Percentiles rank a stretch among this genome's conserved stretches.
Conservation (phyloP, 202 grass and related monocot genomes). For the Zizania palustris region DNA sequence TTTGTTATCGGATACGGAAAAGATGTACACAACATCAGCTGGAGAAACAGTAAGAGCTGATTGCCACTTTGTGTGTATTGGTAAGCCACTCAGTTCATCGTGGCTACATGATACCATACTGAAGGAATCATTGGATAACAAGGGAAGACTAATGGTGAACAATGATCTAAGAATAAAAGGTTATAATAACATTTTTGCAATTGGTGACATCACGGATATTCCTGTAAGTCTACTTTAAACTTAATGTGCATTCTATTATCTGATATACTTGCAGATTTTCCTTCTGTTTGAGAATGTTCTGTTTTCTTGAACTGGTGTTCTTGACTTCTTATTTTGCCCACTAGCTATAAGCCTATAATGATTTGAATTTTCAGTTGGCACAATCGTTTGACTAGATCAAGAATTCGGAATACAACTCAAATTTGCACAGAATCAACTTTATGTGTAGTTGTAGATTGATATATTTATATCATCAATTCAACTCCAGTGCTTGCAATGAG, state of each 20-base stretch:
- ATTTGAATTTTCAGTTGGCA: neutral
- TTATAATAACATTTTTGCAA: slow-evolving; percentile 64
- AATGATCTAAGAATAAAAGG: slow-evolving; percentile 72
- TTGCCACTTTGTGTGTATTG: slow-evolving; percentile 83
- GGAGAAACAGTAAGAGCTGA: slow-evolving; percentile 70
- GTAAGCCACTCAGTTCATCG: slow-evolving; percentile 63
- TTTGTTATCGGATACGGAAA: slow-evolving; percentile 45
- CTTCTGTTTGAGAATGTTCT: neutral
- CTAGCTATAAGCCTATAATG: neutral
- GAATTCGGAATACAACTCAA: neutral
- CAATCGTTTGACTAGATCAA: neutral
- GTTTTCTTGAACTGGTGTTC: neutral
- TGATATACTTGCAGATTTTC: neutral
- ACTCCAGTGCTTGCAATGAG: neutral
- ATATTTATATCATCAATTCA: neutral
- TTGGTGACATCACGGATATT: slow-evolving; percentile 83
- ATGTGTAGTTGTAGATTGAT: neutral
- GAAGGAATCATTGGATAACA: slow-evolving; percentile 69
- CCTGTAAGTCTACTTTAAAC: slow-evolving; percentile 54
- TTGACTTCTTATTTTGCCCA: neutral
- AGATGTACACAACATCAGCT: slow-evolving; percentile 59
- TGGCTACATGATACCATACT: slow-evolving; percentile 69
- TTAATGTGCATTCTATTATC: neutral
- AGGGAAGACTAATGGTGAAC: slow-evolving; percentile 74
- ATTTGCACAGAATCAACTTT: slow-evolving; percentile 4